These are phyloP conservation scores for Fusarium brachygibbosum DNA, from an alignment of 2,329 filamentous ascomycete species.

Conservation along the genomic window DNA sequence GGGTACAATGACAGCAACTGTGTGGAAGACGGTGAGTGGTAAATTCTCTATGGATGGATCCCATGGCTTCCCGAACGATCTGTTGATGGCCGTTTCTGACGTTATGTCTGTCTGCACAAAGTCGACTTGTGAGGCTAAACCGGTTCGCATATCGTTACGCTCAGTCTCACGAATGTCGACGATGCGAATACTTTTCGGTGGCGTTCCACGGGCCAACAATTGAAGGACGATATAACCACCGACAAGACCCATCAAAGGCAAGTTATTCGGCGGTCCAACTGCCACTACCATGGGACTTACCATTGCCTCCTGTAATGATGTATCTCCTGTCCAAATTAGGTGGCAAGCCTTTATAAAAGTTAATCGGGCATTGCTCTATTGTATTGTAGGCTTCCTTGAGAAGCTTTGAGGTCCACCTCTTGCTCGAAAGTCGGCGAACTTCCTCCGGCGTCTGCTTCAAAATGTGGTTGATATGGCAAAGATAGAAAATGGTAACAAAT, in stretches of 20 bases:
- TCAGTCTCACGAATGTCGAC: slow-evolving; percentile 15
- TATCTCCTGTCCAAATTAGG: slow-evolving; percentile 10
- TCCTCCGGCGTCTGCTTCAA: background rate
- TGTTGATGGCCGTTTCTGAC: background rate
- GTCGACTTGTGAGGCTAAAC: background rate
- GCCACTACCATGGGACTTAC: background rate
- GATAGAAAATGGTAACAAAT: background rate
- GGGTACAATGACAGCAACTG: slow-evolving; percentile 5
- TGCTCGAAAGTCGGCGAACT: background rate
- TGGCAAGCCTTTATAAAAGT: background rate
- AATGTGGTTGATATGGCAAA: background rate
- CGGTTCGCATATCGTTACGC: slow-evolving; percentile 11
- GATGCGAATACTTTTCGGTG: slow-evolving; percentile 3
- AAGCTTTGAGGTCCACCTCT: background rate
- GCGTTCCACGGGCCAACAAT: slow-evolving; percentile 12
- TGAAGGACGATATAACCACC: slow-evolving; percentile 24
- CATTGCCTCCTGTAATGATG: slow-evolving; percentile 17
- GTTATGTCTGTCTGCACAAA: slow-evolving; percentile 14
- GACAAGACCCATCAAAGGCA: background rate
- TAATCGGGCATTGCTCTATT: background rate
- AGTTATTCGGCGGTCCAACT: too few species aligned
- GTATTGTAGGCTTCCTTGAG: background rate
- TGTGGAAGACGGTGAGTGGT: slow-evolving; percentile 24
- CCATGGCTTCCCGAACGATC: slow-evolving; percentile 1
- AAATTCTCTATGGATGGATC: background rate